Evolutionary conservation across 2,329 filamentous ascomycete species (phyloP).

Genomic region (Ramularia endophylla): DNA sequence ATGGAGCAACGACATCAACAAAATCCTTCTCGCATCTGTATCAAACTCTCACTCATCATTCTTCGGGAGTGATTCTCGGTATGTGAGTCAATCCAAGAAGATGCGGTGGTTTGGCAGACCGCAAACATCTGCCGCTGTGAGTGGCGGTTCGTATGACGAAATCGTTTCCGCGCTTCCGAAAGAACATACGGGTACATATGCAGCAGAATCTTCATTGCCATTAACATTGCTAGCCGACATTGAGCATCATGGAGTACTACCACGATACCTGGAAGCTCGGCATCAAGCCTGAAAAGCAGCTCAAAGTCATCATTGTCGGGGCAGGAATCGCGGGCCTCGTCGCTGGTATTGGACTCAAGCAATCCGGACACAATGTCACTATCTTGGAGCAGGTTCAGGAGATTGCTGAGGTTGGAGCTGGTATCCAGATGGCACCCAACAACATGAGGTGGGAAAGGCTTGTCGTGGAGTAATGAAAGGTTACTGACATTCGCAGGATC

Average conservation of each 20-base stretch:
- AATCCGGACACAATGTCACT: conserved; percentile 41
- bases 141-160: no score
- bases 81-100: no score
- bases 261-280: conserved; percentile 8
- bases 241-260: conserved; percentile 6
- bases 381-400: conserved; percentile 42
- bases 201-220: no score
- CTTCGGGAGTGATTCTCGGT: no score
- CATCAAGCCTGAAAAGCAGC: conserved; percentile 3
- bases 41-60: no score
- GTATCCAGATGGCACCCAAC: conserved; percentile 46
- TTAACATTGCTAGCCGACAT: not conserved
- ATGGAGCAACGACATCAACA: no score
- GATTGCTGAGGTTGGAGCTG: conserved; percentile 45
- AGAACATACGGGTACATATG: no score
- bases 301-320: conserved; percentile 46
- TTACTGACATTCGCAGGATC: conserved; percentile 20
- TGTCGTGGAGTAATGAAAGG: not conserved
- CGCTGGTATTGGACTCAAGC: conserved; percentile 40
- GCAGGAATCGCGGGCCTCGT: conserved; percentile 50
- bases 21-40: no score
- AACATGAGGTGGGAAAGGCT: conserved; percentile 30
- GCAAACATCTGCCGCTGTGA: no score
- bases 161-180: no score
- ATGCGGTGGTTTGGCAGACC: no score